Evolutionary conservation across 2,329 filamentous ascomycete genomes (phyloP), one percentile per base, ranked within the genome.

Genomic region (Fusarium oxysporum): DNA sequence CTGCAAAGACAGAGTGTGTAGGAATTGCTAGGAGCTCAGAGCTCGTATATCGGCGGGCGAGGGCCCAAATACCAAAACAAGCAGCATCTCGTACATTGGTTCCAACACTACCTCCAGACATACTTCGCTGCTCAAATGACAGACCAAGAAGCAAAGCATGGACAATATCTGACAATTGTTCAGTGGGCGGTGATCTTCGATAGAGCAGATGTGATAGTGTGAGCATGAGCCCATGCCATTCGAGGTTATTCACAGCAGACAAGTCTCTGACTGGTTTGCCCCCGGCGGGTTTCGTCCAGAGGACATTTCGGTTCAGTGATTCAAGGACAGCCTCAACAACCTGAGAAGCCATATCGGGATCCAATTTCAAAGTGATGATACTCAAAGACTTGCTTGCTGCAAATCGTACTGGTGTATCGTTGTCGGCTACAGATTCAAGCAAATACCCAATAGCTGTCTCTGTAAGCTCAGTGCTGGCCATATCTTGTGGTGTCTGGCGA

Each of bases 11-110:
- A 41, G 86, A 82, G 74, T 84, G 72, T 4, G 85, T 84, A 3
- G 89, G 84, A 2, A 97, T 88, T 0, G 85, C 85, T 16, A 92
- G 85, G 11, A 98, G 86, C 80, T 98, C 96, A 1, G 85, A 79
- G 0, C 95, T 97, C 2, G 90, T 91, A 77, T 98, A 99, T 61
- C 96, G 92, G 62, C 96, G 89, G 28, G 96, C 94, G 12, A 98
- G 81, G 3, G 95, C 93, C 96, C 96, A 99, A 30, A 98, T 92
- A 11, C 96, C 96, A 80, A 98, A 99, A 80, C 95, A 98, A 6
- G 96, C 94, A 17, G 96, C 96, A 83, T 99, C 96, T 51, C 96
- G 90, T 21, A 99, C 95, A 75, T 97, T 97, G 3, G 93, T 92
- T 4, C 96, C 96, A 16, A 96, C 86, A 6, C 94, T 95, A 17